A percentile compares a stretch with the other conserved stretches of the same genome.
phyloP scores from a whole-genome alignment of 106 monocot species.

The Acorus calamus region DNA sequence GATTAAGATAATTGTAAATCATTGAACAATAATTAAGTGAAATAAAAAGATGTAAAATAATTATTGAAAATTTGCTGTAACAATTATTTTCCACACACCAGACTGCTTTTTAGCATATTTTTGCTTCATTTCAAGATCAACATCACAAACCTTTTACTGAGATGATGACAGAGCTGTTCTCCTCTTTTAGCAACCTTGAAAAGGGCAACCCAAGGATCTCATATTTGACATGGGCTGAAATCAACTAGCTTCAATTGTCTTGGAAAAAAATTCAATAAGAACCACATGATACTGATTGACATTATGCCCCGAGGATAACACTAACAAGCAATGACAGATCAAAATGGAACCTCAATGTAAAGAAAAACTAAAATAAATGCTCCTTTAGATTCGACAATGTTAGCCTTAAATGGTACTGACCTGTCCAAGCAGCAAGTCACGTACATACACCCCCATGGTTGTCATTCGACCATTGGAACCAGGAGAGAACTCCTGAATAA shows the following conservation, averaged over 20 bases:
- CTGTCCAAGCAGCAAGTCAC: slow-evolving; percentile 94
- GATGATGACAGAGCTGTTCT: slow-evolving; percentile 47
- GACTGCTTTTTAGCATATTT: slow-evolving; percentile 11
- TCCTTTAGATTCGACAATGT: too few species aligned
- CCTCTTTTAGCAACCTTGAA: slow-evolving; percentile 40
- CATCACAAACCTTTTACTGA: slow-evolving; percentile 63
- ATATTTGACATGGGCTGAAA: not conserved
- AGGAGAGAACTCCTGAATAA: slow-evolving; percentile 75
- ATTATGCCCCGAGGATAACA: too few species aligned
- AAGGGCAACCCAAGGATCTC: slow-evolving; percentile 28
- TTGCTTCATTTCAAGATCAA: slow-evolving; percentile 28
- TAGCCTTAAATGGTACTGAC: slow-evolving; percentile 14
- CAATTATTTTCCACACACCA: not conserved
- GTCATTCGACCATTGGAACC: slow-evolving; percentile 70
- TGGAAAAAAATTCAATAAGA: too few species aligned
- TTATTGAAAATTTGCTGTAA: too few species aligned
- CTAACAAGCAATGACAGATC: too few species aligned
- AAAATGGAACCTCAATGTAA: too few species aligned
- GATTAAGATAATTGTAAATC: too few species aligned
- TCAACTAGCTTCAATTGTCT: too few species aligned
- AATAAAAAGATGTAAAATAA: too few species aligned
- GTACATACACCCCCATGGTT: slow-evolving; percentile 91
- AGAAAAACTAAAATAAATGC: too few species aligned
- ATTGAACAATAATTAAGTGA: too few species aligned
- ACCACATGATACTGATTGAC: too few species aligned